These are phyloP conservation scores for Ceratocystis harringtonii DNA, from an alignment of 2,329 filamentous ascomycete genomes.

Conservation along the genomic window DNA sequence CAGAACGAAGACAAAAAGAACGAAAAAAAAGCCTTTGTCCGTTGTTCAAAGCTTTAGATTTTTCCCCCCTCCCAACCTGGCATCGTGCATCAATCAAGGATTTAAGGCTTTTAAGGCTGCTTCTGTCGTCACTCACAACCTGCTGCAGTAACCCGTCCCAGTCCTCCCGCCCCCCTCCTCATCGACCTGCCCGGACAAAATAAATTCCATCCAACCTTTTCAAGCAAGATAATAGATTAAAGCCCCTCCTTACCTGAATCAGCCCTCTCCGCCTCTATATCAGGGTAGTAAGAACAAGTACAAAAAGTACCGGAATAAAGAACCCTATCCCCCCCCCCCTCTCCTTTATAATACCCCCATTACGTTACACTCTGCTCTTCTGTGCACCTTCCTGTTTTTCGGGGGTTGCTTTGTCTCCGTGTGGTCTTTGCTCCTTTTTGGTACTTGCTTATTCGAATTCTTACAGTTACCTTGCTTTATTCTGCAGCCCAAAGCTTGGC, in stretches of 20 bases:
- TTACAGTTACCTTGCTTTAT: background rate
- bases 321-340: background rate
- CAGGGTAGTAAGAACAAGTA: background rate
- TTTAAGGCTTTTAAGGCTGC: background rate
- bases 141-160: background rate
- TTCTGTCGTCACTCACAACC: background rate
- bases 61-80: background rate
- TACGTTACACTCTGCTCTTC: background rate
- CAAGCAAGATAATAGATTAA: too few relatives aligned
- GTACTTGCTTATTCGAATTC: background rate
- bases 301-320: background rate
- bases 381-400: background rate
- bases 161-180: background rate
- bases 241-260: too few relatives aligned
- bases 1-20: background rate
- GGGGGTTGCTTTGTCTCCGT: background rate
- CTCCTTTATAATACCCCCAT: background rate
- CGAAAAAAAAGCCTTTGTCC: constrained; percentile 4
- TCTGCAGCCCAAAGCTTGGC: background rate
- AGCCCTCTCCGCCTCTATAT: background rate
- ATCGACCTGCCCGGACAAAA: background rate
- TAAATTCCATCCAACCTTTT: too few relatives aligned
- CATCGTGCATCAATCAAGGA: background rate
- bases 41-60: background rate
- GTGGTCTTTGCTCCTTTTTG: constrained; percentile 1